Conservation (phyloP, 345 rosid genomes). For the Combretum micranthum region DNA sequence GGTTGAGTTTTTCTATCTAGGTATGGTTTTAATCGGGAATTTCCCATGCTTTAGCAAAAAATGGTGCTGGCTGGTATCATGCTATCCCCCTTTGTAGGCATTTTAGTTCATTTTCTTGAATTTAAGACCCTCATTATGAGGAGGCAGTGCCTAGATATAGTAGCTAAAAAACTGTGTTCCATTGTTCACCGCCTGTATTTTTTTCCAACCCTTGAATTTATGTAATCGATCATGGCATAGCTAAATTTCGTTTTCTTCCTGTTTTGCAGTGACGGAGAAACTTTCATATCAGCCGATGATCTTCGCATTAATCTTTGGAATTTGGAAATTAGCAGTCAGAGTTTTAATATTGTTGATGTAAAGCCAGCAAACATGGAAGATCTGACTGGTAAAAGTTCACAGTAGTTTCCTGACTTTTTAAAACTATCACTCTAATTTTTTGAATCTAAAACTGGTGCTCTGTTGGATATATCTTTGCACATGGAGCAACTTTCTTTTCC, state of each 20-base stretch:
- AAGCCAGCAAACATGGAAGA: slow-evolving; percentile 64
- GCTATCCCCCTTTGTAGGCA: too few relatives aligned
- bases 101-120: too few relatives aligned
- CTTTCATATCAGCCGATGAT: slow-evolving; percentile 62
- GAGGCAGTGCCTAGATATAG: too few relatives aligned
- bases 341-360: slow-evolving; percentile 54
- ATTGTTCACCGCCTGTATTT: too few relatives aligned
- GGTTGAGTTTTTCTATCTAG: too few relatives aligned
- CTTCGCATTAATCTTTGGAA: slow-evolving; percentile 62
- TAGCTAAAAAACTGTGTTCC: too few relatives aligned
- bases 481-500: neutral
- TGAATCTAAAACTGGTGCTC: neutral
- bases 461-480: neutral
- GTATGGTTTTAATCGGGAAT: too few relatives aligned
- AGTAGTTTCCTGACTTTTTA: neutral
- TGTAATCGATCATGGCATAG: neutral
- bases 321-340: slow-evolving; percentile 58
- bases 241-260: neutral
- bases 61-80: too few relatives aligned
- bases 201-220: too few relatives aligned
- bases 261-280: slow-evolving; percentile 49
- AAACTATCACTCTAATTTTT: neutral
- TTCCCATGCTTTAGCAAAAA: too few relatives aligned
- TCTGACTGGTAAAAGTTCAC: slow-evolving; percentile 36
- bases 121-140: too few relatives aligned